phyloP scores from a whole-genome alignment of 164 flowering plant species.

The Magnolia kwangsiensis region DNA sequence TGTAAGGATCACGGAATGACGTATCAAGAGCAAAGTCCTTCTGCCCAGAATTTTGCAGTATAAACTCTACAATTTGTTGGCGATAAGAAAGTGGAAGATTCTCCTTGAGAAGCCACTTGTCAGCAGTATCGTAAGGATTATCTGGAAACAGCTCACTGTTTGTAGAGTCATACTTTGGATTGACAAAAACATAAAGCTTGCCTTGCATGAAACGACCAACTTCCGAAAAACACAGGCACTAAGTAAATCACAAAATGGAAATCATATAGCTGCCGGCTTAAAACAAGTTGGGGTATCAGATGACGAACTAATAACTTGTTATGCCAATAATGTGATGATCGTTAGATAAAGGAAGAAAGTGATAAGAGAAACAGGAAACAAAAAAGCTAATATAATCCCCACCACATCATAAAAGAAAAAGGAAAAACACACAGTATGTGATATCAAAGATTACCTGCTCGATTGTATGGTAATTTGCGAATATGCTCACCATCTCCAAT shows the following conservation, averaged over 20 bases:
- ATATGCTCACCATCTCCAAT: conserved; percentile 96
- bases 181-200: neutral
- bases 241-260: neutral
- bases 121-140: conserved; percentile 81
- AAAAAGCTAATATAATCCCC: neutral
- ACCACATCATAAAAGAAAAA: neutral
- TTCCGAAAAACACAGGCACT: neutral
- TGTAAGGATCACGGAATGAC: conserved; percentile 86
- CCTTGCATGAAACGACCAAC: neutral
- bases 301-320: neutral
- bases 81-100: conserved; percentile 86
- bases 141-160: conserved; percentile 41
- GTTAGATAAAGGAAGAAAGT: neutral
- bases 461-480: conserved; percentile 88
- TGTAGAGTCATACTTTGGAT: conserved; percentile 9
- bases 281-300: neutral
- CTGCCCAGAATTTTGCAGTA: conserved; percentile 86
- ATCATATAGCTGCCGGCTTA: neutral
- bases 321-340: neutral
- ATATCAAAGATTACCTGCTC: conserved; percentile 55
- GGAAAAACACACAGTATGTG: conserved; percentile 7
- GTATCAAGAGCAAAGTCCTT: conserved; percentile 53
- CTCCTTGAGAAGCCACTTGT: conserved; percentile 96
- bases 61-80: conserved; percentile 91
- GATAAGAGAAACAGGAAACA: neutral